Percentiles rank a stretch among this genome's conserved stretches.
These are phyloP conservation scores for Euphrasia arctica DNA, from an alignment of 305 asterid species.

Conservation along the genomic window DNA sequence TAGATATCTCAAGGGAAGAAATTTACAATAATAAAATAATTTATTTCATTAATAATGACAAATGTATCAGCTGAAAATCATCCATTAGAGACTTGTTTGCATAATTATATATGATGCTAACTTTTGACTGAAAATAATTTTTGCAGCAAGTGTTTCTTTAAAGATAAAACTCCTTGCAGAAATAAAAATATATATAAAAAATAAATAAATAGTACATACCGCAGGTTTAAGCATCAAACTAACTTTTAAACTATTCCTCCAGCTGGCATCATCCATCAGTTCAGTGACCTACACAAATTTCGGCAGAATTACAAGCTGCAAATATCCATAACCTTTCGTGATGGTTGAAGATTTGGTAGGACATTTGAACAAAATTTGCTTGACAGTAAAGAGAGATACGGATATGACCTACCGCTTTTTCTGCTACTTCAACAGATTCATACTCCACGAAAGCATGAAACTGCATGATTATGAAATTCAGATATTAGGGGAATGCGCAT, in stretches of 20 bases:
- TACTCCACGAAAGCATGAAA: slow-evolving; percentile 86
- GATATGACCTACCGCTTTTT: slow-evolving; percentile 57
- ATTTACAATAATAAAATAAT: slow-evolving; percentile 11
- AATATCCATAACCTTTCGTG: slow-evolving; percentile 13
- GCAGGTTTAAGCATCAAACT: slow-evolving; percentile 51
- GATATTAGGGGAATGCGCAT: neutral
- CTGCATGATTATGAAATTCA: slow-evolving; percentile 35
- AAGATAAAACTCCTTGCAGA: slow-evolving; percentile 13
- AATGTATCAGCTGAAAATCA: neutral
- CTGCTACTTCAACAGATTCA: slow-evolving; percentile 70
- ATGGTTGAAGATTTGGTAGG: slow-evolving; percentile 7
- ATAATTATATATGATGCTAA: slow-evolving; percentile 3
- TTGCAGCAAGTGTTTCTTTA: slow-evolving; percentile 13
- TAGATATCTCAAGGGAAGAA: slow-evolving; percentile 6
- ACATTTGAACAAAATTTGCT: slow-evolving; percentile 5
- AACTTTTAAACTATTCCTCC: slow-evolving; percentile 81
- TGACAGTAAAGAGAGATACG: neutral
- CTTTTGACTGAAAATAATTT: neutral
- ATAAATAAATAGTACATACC: slow-evolving; percentile 34
- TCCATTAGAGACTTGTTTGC: neutral
- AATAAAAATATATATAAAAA: neutral
- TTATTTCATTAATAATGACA: neutral
- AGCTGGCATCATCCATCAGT: slow-evolving; percentile 59
- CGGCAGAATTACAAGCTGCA: slow-evolving; percentile 16
- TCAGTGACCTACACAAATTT: slow-evolving; percentile 46